Percentiles rank a stretch among this genome's conserved stretches.
Conservation (phyloP, 345 rosid species). For the Melaleuca quinquenervia region DNA sequence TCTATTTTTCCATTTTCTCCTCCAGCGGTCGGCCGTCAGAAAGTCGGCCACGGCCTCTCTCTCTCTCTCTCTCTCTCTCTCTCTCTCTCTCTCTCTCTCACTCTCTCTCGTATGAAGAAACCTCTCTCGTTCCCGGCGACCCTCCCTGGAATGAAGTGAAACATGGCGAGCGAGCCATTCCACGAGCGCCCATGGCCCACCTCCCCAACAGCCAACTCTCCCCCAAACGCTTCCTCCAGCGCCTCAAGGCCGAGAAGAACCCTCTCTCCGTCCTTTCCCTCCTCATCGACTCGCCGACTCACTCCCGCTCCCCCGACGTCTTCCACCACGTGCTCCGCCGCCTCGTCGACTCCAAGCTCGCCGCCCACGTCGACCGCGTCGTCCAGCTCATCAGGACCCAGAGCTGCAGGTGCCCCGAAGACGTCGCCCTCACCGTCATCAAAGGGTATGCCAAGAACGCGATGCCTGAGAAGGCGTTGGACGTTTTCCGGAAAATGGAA, state of each 20-base stretch:
- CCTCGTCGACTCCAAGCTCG: conserved; percentile 27
- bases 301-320: conserved; percentile 44
- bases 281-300: conserved; percentile 53
- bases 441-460: conserved; percentile 55
- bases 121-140: not conserved
- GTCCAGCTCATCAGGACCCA: conserved; percentile 46
- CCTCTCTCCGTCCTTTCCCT: conserved; percentile 38
- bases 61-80: too few species aligned
- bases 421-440: conserved; percentile 52
- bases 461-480: conserved; percentile 52
- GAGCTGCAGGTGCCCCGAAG: conserved; percentile 64
- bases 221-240: conserved; percentile 43
- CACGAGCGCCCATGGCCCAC: conserved; percentile 26
- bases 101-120: not conserved
- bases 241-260: conserved; percentile 53
- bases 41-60: not conserved
- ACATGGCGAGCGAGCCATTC: not conserved
- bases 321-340: conserved; percentile 80
- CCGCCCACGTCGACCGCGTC: conserved; percentile 33
- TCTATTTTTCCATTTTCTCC: not conserved
- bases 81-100: not conserved
- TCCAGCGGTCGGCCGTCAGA: not conserved
- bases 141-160: not conserved
- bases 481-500: conserved; percentile 48
- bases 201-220: conserved; percentile 42